Evolutionary conservation across 768 basidiomycete species (phyloP).

Genomic region (Tulasnella sp.): DNA sequence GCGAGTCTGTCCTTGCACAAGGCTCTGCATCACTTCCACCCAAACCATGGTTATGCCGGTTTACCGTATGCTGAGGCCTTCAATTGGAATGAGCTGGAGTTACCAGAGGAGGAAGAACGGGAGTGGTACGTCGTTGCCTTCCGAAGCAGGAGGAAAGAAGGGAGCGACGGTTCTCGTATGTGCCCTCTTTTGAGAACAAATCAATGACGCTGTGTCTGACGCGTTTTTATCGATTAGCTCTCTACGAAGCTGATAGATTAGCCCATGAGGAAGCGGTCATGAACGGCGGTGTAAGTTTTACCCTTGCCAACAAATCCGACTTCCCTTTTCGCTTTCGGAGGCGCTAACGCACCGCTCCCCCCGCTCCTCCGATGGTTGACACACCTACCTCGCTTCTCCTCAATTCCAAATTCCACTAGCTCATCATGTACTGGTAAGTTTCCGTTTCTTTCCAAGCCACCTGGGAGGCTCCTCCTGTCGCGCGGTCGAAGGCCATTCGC

Average conservation of each 20-base stretch:
- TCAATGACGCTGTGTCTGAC: not conserved
- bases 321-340: too few species aligned
- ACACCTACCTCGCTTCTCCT: not conserved
- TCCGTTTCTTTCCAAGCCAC: constrained; percentile 21
- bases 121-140: constrained; percentile 96
- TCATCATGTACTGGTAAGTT: constrained; percentile 81
- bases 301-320: too few species aligned
- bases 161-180: constrained; percentile 69
- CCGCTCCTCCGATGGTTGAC: not conserved
- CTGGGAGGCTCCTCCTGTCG: too few species aligned
- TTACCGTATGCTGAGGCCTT: constrained; percentile 75
- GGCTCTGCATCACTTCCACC: constrained; percentile 77
- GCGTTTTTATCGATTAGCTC: constrained; percentile 49
- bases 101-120: constrained; percentile 71
- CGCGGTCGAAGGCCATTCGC: not conserved
- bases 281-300: constrained; percentile 74
- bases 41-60: constrained; percentile 55
- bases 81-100: constrained; percentile 77
- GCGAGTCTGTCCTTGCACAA: constrained; percentile 78
- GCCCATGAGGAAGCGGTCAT: constrained; percentile 93
- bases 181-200: constrained; percentile 33
- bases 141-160: constrained; percentile 71
- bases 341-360: not conserved
- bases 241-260: constrained; percentile 83
- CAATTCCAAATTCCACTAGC: constrained; percentile 45